phyloP scores from a whole-genome alignment of 768 basidiomycete genomes.

The Mycena vulgaris region DNA sequence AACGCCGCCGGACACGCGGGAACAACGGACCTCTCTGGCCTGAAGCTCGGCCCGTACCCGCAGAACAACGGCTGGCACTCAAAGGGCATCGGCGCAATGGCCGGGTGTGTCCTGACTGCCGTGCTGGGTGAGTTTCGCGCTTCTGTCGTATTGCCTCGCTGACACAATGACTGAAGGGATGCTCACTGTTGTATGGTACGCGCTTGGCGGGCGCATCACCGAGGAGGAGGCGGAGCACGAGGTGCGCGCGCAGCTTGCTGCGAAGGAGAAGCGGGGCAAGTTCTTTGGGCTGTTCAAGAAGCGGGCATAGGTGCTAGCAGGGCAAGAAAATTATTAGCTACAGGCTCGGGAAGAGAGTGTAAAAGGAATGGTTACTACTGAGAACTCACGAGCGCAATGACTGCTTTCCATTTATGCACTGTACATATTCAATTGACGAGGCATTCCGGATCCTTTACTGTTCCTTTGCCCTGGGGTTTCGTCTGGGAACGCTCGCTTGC shows the following conservation, averaged over 20 bases:
- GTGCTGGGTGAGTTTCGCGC: slow-evolving; percentile 61
- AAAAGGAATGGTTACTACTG: slow-evolving; percentile 5
- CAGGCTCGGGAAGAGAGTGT: neutral
- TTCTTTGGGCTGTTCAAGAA: slow-evolving; percentile 57
- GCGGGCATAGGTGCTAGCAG: slow-evolving; percentile 11
- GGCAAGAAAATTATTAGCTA: neutral
- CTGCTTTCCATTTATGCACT: slow-evolving; percentile 21
- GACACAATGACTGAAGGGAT: slow-evolving; percentile 60
- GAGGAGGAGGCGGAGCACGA: slow-evolving; percentile 89
- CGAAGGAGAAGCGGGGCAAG: slow-evolving; percentile 67
- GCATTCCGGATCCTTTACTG: neutral
- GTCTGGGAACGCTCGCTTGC: no score
- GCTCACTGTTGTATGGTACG: slow-evolving; percentile 89
- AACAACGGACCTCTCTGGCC: slow-evolving; percentile 77
- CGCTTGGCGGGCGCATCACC: slow-evolving; percentile 77
- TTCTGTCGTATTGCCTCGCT: neutral
- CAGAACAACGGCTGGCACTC: slow-evolving; percentile 82
- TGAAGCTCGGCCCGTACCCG: slow-evolving; percentile 78
- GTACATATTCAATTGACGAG: neutral
- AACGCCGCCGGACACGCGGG: slow-evolving; percentile 90
- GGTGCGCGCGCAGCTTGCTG: slow-evolving; percentile 67
- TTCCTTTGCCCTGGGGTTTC: neutral
- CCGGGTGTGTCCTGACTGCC: slow-evolving; percentile 87
- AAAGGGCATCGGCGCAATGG: slow-evolving; percentile 83
- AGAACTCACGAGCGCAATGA: slow-evolving; percentile 4